Conservation (phyloP, 768 basidiomycete genomes). For the Epithele typhae region DNA sequence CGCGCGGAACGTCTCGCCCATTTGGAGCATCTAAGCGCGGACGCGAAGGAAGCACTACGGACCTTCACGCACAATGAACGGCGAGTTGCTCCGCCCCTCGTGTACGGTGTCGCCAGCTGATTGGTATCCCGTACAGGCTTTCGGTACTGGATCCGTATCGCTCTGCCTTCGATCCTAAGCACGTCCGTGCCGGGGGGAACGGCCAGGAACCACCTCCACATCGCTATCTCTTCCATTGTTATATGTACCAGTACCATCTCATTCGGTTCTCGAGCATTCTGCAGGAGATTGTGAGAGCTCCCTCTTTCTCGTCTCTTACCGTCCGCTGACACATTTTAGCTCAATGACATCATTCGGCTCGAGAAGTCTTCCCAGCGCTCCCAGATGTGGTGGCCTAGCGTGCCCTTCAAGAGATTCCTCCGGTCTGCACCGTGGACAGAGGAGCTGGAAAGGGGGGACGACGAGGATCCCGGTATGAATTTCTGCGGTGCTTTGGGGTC, state of each 20-base stretch:
- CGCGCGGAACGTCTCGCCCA: conserved; percentile 33
- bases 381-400: conserved; percentile 56
- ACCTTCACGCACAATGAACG: conserved; percentile 47
- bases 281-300: conserved; percentile 30
- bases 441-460: conserved; percentile 42
- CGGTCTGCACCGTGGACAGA: conserved; percentile 41
- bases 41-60: conserved; percentile 35
- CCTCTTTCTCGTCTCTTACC: too few relatives aligned
- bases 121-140: conserved; percentile 28
- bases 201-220: conserved; percentile 51
- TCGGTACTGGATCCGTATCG: conserved; percentile 60
- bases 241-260: conserved; percentile 61
- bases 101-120: too few relatives aligned
- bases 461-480: conserved; percentile 59
- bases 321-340: conserved; percentile 29
- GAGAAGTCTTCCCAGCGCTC: conserved; percentile 41
- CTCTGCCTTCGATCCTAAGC: conserved; percentile 38
- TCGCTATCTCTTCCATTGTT: conserved; percentile 69
- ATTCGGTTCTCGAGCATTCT: conserved; percentile 34
- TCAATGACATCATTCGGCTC: conserved; percentile 51
- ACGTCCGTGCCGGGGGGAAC: conserved; percentile 23
- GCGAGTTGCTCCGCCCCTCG: conserved; percentile 30
- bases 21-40: conserved; percentile 33
- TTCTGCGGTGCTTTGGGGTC: not conserved
- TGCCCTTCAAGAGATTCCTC: conserved; percentile 26